Base-by-base conservation (phyloP, 257 asterid genomes). In the Solanum ahanhuiri region DNA sequence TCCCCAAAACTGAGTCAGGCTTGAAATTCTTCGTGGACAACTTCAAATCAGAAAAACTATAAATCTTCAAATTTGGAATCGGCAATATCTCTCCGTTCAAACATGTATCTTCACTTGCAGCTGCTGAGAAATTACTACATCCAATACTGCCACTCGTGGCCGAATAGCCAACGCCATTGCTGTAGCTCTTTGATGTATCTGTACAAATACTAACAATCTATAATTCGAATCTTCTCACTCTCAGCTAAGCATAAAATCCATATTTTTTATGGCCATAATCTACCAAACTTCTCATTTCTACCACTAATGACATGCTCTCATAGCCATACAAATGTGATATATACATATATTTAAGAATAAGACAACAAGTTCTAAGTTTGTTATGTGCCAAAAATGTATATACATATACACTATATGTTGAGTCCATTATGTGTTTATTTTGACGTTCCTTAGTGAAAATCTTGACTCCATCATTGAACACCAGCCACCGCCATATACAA, bases 181-280 rank as follows among this genome's bases (percentile, higher is more conserved):
- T 91, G 88, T 69, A 63, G 87, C 85, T 87, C 45, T 77, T 88
- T 5, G 98, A 92, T 70, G 92, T 92, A 88, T 92, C 98, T 95
- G 85, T 22, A 83, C 23, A 86, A 12, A 85, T 37, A 43, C 39
- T 72, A 73, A 31, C 39, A 39, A 75, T 12, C 81, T 64, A 30
- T 15, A 60, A 88, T 90, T 79, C 81, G 82, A 88, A 83, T 18
- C 64, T 43, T 43, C 83, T 43, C 37, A 14, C 83, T 76, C 63
- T 43, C 63, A 23, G 12, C 83, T 7, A 81, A 17, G 1, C 34
- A 25, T 48, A 48, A 48, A 28, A 30, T n/a, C 67, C 63, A 77
- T 28, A 41, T n/a, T 73, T 22, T 51, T 58, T 39, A 39, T 8
- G 43, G 43, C 43, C 43, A 8, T 39, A 39, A 39, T 39, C 43